Evolutionary conservation across 2,329 filamentous ascomycete genomes (phyloP).

Genomic region (Cytospora mali): DNA sequence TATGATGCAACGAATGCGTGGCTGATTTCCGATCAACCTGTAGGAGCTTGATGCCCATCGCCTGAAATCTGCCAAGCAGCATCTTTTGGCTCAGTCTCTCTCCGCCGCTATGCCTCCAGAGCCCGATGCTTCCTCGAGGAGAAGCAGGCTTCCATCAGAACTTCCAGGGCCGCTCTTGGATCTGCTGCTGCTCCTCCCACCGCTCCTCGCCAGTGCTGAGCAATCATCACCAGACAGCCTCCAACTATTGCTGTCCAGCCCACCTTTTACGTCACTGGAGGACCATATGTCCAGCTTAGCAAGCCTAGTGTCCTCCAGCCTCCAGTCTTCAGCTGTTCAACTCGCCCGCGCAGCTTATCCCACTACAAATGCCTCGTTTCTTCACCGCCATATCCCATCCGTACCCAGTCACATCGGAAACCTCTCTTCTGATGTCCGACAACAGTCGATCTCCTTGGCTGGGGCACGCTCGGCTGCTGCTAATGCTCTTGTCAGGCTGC

Average conservation of each 20-base stretch:
- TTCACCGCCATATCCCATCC: slow-evolving; percentile 59
- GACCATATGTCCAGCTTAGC: slow-evolving; percentile 51
- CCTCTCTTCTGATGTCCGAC: slow-evolving; percentile 40
- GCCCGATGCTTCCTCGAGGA: slow-evolving; percentile 26
- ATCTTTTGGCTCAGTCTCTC: slow-evolving; percentile 56
- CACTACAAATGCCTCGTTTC: slow-evolving; percentile 55
- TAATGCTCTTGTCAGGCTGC: slow-evolving; percentile 41
- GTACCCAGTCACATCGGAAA: slow-evolving; percentile 46
- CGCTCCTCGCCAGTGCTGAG: slow-evolving; percentile 47
- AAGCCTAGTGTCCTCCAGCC: slow-evolving; percentile 50
- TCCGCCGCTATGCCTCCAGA: slow-evolving; percentile 43
- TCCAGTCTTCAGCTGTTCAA: slow-evolving; percentile 51
- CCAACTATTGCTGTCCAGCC: slow-evolving; percentile 50
- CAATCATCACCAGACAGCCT: slow-evolving; percentile 41
- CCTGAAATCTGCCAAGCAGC: slow-evolving; percentile 49
- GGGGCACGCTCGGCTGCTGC: slow-evolving; percentile 44
- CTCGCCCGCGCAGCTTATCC: slow-evolving; percentile 54
- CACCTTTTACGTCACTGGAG: slow-evolving; percentile 53
- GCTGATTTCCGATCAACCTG: background rate
- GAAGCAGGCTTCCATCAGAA: slow-evolving; percentile 27
- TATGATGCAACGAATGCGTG: background rate
- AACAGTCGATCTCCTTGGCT: slow-evolving; percentile 40
- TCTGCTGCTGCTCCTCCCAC: slow-evolving; percentile 57
- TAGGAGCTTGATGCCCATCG: slow-evolving; percentile 56
- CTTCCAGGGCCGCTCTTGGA: slow-evolving; percentile 53